Evolutionary conservation across 2,329 filamentous ascomycete genomes (phyloP), one percentile per base, ranked within the genome.

Genomic region (Beauveria asiatica): DNA sequence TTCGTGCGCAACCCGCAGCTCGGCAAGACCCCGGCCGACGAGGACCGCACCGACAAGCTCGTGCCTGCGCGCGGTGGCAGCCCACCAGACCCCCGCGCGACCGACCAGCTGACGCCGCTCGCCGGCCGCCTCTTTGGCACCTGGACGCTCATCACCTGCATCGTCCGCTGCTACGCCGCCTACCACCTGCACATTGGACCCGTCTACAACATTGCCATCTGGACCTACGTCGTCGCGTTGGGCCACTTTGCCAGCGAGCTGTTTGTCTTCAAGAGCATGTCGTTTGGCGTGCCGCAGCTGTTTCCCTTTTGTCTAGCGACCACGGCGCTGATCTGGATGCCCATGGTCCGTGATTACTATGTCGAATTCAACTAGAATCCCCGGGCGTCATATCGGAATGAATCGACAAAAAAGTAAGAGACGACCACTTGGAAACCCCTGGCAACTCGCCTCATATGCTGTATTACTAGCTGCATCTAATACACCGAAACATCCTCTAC

Each of bases 91-190:
- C 71, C 76, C 61, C 77, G 77, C 67, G 78, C 74, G 49, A 68
- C 74, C 61, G 82, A 85, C 68, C 83, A 85, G 73, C 83, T 90
- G 60, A 92, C 89, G 6, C 84, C 88, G 5, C 83, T 96, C 33
- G 87, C 86, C 11, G 86, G 86, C 27, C 86, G 90, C 64, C 85
- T 90, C 21, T 96, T 96, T 72, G 92, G 89, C 58, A 94, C 90
- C 33, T 97, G 92, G 87, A 95, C 92, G 0, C 81, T 93, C 61
- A 79, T 96, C 61, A 87, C 88, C 6, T 83, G 85, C 61, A 77
- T 96, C 55, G 81, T 96, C 49, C 84, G 92, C 57, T 76, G 92
- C 65, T 95, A 95, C 70, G 90, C 90, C 5, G 89, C 90, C 39
- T 96, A 95, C 76, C 80, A 95, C 72, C 84, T 96, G 64, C 79